Percentiles rank a stretch among this genome's conserved stretches.
These are phyloP conservation scores for Salix brachista DNA, from an alignment of 345 rosid species.

Conservation along the genomic window DNA sequence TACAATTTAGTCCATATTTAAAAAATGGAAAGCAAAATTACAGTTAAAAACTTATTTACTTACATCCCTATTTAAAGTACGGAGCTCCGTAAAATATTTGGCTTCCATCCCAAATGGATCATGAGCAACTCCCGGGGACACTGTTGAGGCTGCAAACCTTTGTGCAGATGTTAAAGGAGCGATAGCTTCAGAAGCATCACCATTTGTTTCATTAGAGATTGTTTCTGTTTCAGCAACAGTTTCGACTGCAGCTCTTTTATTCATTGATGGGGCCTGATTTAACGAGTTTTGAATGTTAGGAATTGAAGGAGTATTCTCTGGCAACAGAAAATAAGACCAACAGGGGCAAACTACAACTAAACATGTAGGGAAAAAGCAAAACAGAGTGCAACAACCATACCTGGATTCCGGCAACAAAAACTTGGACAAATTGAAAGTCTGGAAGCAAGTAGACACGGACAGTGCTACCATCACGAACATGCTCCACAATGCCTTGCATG, in stretches of 20 bases:
- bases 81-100: constrained; percentile 84
- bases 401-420: constrained; percentile 96
- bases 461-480: constrained; percentile 93
- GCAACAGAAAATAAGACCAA: background rate
- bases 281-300: constrained; percentile 4
- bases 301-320: background rate
- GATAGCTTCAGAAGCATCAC: constrained; percentile 60
- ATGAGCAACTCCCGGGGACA: constrained; percentile 57
- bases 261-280: constrained; percentile 77
- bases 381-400: constrained; percentile 24
- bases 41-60: constrained; percentile 15
- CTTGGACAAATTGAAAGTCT: constrained; percentile 91
- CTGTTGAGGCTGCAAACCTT: constrained; percentile 70
- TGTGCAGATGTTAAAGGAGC: constrained; percentile 87
- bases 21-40: background rate
- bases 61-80: constrained; percentile 84
- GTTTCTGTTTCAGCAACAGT: constrained; percentile 40
- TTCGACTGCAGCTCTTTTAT: constrained; percentile 61
- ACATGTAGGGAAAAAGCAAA: background rate
- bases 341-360: background rate
- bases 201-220: constrained; percentile 55
- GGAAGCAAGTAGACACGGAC: constrained; percentile 92
- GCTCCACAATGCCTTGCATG: constrained; percentile 89
- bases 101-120: constrained; percentile 89
- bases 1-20: background rate